Evolutionary conservation across 257 asterid species (phyloP).

Genomic region (Gynochthodes officinalis): DNA sequence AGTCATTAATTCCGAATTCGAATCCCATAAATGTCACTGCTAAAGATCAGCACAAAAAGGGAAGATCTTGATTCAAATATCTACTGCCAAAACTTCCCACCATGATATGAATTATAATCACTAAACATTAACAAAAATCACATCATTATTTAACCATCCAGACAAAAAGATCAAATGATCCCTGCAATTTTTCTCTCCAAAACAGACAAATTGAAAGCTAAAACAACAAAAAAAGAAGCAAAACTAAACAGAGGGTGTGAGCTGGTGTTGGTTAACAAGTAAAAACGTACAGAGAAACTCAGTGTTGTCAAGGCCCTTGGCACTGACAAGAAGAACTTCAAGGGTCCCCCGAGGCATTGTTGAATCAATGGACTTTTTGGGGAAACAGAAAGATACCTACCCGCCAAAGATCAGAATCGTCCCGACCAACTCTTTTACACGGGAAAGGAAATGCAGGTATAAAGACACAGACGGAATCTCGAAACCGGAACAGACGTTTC

Average conservation of each 20-base stretch:
- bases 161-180: background rate
- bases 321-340: conserved; percentile 69
- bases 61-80: background rate
- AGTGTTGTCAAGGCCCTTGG: conserved; percentile 63
- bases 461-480: no score
- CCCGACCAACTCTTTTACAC: conserved; percentile 1
- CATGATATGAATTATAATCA: background rate
- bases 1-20: background rate
- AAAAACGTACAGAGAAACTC: conserved; percentile 53
- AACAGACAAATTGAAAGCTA: background rate
- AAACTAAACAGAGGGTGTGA: background rate
- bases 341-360: conserved; percentile 71
- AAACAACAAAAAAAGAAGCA: background rate
- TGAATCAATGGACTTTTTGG: conserved; percentile 1
- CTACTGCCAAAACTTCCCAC: background rate
- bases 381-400: background rate
- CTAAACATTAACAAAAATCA: background rate
- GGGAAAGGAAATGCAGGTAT: no score
- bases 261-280: background rate
- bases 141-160: background rate
- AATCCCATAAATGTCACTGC: no score
- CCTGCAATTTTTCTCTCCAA: no score
- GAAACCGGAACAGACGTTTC: background rate
- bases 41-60: background rate
- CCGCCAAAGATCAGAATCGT: background rate